A percentile compares a stretch with the other conserved stretches of the same genome.
Conservation (phyloP, 2,329 filamentous ascomycete genomes). For the Gyromitra esculenta region DNA sequence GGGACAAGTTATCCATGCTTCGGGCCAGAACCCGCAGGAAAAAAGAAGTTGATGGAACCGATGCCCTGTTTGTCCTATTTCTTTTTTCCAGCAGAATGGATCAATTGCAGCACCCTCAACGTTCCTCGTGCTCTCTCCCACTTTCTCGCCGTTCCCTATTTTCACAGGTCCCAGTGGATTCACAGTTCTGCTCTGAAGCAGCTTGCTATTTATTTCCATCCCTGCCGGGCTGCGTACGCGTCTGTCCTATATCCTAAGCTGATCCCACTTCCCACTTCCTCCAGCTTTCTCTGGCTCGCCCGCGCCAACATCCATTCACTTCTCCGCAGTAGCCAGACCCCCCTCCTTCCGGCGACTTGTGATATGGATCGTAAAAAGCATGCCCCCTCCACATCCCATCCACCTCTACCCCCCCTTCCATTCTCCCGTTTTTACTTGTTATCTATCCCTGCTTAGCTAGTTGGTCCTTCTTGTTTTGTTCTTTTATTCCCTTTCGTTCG, state of each 20-base stretch:
- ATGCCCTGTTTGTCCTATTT: slow-evolving; percentile 41
- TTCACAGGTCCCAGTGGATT: slow-evolving; percentile 29
- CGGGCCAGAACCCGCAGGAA: slow-evolving; percentile 48
- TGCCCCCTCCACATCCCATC: slow-evolving; percentile 34
- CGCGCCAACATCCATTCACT: slow-evolving; percentile 47
- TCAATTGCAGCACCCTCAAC: slow-evolving; percentile 38
- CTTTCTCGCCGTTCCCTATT: slow-evolving; percentile 19
- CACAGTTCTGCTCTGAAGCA: slow-evolving; percentile 28
- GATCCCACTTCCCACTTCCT: slow-evolving; percentile 46
- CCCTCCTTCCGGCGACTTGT: slow-evolving; percentile 51
- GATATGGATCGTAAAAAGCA: slow-evolving; percentile 49
- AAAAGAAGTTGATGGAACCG: slow-evolving; percentile 47
- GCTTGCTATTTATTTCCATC: slow-evolving; percentile 35
- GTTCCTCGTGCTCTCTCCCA: slow-evolving; percentile 35
- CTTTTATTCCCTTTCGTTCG: slow-evolving; percentile 29
- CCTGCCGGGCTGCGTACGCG: slow-evolving; percentile 52
- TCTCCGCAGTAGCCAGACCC: slow-evolving; percentile 40
- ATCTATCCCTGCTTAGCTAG: slow-evolving; percentile 44
- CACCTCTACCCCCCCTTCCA: slow-evolving; percentile 32
- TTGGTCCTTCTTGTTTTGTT: slow-evolving; percentile 36
- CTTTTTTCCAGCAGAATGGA: slow-evolving; percentile 39
- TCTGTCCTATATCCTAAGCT: slow-evolving; percentile 53
- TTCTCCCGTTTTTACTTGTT: slow-evolving; percentile 43
- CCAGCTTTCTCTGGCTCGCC: slow-evolving; percentile 39
- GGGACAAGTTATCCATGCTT: slow-evolving; percentile 46